A percentile compares a stretch with the other conserved stretches of the same genome.
These are phyloP conservation scores for Hanseniaspora lachancei DNA, from an alignment of 805 yeast species.

Conservation along the genomic window DNA sequence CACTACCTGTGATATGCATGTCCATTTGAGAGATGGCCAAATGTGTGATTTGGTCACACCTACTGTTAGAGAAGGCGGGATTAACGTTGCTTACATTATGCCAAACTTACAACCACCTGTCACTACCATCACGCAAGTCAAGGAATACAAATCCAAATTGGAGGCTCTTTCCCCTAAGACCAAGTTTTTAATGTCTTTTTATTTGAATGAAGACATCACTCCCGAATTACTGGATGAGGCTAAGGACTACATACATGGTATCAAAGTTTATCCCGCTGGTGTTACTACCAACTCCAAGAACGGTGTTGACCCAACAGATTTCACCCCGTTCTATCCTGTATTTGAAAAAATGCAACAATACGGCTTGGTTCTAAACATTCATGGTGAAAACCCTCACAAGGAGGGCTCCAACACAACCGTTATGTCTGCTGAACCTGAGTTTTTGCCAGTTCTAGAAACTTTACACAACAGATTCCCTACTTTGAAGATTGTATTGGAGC, in stretches of 20 bases:
- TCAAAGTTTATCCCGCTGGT: conserved; percentile 97
- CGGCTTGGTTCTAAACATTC: conserved; percentile 69
- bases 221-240: conserved; percentile 79
- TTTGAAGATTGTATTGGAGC: conserved; percentile 78
- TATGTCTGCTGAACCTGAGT: conserved; percentile 84
- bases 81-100: conserved; percentile 86
- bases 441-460: conserved; percentile 74
- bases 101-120: conserved; percentile 92
- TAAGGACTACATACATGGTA: conserved; percentile 66
- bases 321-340: conserved; percentile 74
- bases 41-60: conserved; percentile 92
- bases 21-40: conserved; percentile 83
- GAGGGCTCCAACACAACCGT: conserved; percentile 59
- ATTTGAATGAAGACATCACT: conserved; percentile 62
- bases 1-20: conserved; percentile 82
- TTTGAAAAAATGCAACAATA: conserved; percentile 78
- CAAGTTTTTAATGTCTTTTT: conserved; percentile 82
- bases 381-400: conserved; percentile 84
- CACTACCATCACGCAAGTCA: conserved; percentile 59
- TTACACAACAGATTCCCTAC: conserved; percentile 75
- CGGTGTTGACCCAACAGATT: conserved; percentile 90
- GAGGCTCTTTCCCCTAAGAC: conserved; percentile 63
- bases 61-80: conserved; percentile 79
- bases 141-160: conserved; percentile 52
- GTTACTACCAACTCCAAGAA: conserved; percentile 92